These are phyloP conservation scores for Aureobasidium leucospermi DNA, from an alignment of 2,329 filamentous ascomycete genomes.

Conservation along the genomic window DNA sequence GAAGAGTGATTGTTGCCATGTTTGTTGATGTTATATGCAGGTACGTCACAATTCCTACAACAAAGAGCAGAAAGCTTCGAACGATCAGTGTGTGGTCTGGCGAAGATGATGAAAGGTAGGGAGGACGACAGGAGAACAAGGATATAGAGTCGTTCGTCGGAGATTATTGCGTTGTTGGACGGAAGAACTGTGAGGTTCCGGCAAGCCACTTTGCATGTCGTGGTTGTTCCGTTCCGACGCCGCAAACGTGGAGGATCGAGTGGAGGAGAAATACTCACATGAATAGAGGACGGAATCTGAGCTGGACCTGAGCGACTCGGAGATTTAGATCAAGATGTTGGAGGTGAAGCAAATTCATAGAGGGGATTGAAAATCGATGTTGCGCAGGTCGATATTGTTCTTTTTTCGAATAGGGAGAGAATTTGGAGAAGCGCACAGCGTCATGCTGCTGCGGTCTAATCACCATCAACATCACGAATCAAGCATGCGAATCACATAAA, in stretches of 20 bases:
- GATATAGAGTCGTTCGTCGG: neutral
- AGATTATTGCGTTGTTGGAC: neutral
- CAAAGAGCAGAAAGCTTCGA: neutral
- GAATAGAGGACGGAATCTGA: neutral
- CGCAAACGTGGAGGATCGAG: neutral
- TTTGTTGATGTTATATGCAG: neutral
- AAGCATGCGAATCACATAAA: neutral
- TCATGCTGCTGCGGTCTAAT: neutral
- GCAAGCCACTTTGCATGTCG: neutral
- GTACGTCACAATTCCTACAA: neutral
- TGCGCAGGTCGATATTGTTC: neutral
- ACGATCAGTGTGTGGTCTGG: neutral
- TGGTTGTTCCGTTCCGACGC: constrained; percentile 3
- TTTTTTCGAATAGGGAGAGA: no score
- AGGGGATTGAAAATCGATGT: neutral
- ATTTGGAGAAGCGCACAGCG: neutral
- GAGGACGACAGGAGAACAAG: neutral
- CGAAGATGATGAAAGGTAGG: neutral
- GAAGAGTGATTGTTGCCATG: constrained; percentile 15
- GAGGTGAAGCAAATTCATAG: neutral
- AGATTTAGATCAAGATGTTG: neutral
- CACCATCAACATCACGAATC: neutral
- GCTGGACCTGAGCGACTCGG: neutral
- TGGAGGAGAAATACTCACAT: neutral
- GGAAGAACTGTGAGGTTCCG: neutral